phyloP scores from a whole-genome alignment of 148 eudicot genomes.

The Spergularia bocconei region DNA sequence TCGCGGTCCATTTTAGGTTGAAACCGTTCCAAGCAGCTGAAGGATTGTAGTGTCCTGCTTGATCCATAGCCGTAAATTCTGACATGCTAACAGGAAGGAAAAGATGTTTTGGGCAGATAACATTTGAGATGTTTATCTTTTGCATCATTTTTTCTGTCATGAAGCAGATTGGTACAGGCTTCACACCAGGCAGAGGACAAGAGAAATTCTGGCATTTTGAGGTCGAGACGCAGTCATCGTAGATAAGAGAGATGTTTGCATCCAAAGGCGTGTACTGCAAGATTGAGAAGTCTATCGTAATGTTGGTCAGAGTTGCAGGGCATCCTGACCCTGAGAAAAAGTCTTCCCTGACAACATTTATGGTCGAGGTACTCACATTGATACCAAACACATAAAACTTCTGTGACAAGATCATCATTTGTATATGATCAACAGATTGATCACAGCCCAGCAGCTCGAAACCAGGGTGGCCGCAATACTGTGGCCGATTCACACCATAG shows the following conservation, averaged over 20 bases:
- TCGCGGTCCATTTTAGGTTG: conserved; percentile 41
- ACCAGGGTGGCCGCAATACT: conserved; percentile 31
- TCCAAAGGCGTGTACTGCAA: conserved; percentile 16
- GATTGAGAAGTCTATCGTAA: conserved; percentile 12
- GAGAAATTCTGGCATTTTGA: conserved; percentile 9
- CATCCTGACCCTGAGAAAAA: conserved; percentile 17
- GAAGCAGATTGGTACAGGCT: conserved; percentile 14
- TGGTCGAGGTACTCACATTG: conserved; percentile 7
- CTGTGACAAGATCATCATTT: conserved; percentile 14
- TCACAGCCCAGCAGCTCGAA: conserved; percentile 22
- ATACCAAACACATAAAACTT: not conserved
- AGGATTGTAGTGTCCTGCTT: not conserved
- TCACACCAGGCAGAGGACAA: conserved; percentile 15
- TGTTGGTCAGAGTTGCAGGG: conserved; percentile 7
- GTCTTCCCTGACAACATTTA: conserved; percentile 17
- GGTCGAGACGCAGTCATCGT: conserved; percentile 12
- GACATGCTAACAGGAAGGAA: conserved; percentile 18
- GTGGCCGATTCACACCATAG: conserved; percentile 18
- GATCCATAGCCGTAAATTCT: not conserved
- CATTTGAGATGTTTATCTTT: conserved; percentile 9
- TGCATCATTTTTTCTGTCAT: conserved; percentile 24
- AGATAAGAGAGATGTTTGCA: conserved; percentile 13
- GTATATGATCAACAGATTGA: not conserved
- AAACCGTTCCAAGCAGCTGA: conserved; percentile 39
- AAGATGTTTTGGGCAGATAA: conserved; percentile 2